Conservation (phyloP, 2,329 filamentous ascomycete species). For the Diaporthe destruens region DNA sequence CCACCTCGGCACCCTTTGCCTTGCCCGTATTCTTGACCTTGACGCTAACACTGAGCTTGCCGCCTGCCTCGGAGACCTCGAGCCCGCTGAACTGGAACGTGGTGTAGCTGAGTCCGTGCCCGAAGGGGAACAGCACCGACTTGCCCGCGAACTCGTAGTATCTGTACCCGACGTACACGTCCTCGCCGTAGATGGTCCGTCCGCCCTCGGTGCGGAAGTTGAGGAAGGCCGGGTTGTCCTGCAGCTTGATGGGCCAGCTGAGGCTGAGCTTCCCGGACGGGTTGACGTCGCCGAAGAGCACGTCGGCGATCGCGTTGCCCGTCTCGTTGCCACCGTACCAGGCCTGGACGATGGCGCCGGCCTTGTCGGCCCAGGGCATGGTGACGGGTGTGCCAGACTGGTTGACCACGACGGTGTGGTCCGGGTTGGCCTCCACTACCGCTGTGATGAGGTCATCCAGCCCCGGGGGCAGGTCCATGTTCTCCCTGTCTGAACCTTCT, state of each 20-base stretch:
- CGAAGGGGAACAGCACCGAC: conserved; percentile 48
- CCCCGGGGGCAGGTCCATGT: conserved; percentile 80
- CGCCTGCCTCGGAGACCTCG: conserved; percentile 59
- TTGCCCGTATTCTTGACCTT: conserved; percentile 73
- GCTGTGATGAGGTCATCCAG: conserved; percentile 78
- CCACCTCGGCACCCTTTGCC: conserved; percentile 65
- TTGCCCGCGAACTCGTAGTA: conserved; percentile 72
- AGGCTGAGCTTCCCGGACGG: conserved; percentile 77
- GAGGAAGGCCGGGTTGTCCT: conserved; percentile 77
- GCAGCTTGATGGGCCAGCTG: conserved; percentile 71
- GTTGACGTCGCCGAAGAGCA: conserved; percentile 80
- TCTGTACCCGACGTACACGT: conserved; percentile 79
- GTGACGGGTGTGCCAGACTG: conserved; percentile 82
- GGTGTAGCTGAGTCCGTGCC: conserved; percentile 48
- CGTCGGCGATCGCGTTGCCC: conserved; percentile 83
- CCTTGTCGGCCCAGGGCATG: conserved; percentile 75
- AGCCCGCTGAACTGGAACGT: conserved; percentile 61
- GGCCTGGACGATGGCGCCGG: conserved; percentile 75
- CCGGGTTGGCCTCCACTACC: conserved; percentile 73
- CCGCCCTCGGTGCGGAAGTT: conserved; percentile 76
- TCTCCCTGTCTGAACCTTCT: conserved; percentile 82
- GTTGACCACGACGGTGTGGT: conserved; percentile 77
- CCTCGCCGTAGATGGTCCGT: conserved; percentile 77
- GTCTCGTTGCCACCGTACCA: conserved; percentile 93
- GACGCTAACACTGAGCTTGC: conserved; percentile 62